These are phyloP conservation scores for Williopsis jadinii DNA, from an alignment of 1,139 yeast genomes.

Conservation along the genomic window DNA sequence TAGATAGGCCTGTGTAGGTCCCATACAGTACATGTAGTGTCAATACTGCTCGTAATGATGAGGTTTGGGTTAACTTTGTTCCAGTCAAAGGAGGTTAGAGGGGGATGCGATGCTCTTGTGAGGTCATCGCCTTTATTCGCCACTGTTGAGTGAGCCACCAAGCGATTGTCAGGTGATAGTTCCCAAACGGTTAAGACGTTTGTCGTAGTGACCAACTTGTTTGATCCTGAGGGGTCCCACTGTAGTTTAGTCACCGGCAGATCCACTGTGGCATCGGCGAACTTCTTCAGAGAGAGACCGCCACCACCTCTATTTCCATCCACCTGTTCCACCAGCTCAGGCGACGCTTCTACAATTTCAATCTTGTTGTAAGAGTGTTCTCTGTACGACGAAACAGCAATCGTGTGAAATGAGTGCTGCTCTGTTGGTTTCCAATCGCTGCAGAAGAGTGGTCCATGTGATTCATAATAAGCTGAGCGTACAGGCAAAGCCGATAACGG, in stretches of 20 bases:
- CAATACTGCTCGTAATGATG: constrained; percentile 82
- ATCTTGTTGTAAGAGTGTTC: constrained; percentile 62
- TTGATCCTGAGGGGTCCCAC: constrained; percentile 53
- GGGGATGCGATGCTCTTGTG: constrained; percentile 42
- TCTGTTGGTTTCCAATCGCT: constrained; percentile 54
- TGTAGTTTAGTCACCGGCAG: constrained; percentile 64
- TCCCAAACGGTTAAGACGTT: constrained; percentile 68
- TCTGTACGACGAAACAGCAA: constrained; percentile 63
- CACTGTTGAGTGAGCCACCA: constrained; percentile 33
- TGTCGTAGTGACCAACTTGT: constrained; percentile 56
- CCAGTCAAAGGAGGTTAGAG: constrained; percentile 94
- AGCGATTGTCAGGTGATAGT: constrained; percentile 30
- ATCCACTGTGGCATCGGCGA: constrained; percentile 48
- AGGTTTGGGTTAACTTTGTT: constrained; percentile 62
- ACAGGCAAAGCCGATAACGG: constrained; percentile 21
- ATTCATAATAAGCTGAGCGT: constrained; percentile 48
- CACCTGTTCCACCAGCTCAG: constrained; percentile 17
- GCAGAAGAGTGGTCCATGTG: constrained; percentile 58
- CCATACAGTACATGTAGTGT: constrained; percentile 97
- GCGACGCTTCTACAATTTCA: constrained; percentile 19
- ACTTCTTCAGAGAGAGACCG: constrained; percentile 28
- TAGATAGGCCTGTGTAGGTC: constrained; percentile 54
- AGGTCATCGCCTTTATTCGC: constrained; percentile 21
- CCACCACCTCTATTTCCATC: constrained; percentile 23
- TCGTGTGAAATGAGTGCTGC: constrained; percentile 32